A percentile compares a stretch with the other conserved stretches of the same genome.
These are phyloP conservation scores for Coprinopsis sp. DNA, from an alignment of 768 basidiomycete species.

Conservation along the genomic window DNA sequence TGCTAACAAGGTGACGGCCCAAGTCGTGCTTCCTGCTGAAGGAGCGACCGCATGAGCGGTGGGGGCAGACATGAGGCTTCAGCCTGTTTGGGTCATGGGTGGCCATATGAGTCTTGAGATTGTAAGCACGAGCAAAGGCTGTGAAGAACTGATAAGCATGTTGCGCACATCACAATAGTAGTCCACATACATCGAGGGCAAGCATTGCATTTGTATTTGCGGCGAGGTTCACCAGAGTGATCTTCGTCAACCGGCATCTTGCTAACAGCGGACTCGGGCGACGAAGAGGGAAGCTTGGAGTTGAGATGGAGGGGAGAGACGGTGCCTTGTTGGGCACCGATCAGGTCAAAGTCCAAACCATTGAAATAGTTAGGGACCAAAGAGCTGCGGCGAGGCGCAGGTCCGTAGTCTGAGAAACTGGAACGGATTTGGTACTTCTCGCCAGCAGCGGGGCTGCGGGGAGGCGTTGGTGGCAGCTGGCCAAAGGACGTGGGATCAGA, in stretches of 20 bases:
- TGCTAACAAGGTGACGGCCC: conserved; percentile 82
- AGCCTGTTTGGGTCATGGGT: conserved; percentile 90
- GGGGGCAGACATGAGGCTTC: conserved; percentile 87
- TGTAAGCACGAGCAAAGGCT: conserved; percentile 93
- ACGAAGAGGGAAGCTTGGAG: conserved; percentile 43
- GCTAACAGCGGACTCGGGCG: conserved; percentile 40
- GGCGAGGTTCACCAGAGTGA: conserved; percentile 60
- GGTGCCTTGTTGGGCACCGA: conserved; percentile 39
- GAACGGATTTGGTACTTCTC: conserved; percentile 38
- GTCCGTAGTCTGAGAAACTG: conserved; percentile 65
- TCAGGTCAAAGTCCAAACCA: conserved; percentile 44
- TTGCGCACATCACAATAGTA: conserved; percentile 4
- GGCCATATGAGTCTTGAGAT: conserved; percentile 91
- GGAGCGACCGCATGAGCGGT: conserved; percentile 79
- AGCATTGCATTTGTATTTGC: conserved; percentile 70
- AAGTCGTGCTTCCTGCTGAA: conserved; percentile 95
- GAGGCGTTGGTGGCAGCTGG: conserved; percentile 52
- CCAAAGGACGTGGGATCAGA: conserved; percentile 58
- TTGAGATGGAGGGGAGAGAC: conserved; percentile 57
- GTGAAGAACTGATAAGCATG: conserved; percentile 6
- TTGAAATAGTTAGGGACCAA: conserved; percentile 42
- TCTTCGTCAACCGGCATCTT: conserved; percentile 41
- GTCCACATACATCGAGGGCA: conserved; percentile 63
- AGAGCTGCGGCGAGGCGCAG: conserved; percentile 43
- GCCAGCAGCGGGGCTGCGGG: conserved; percentile 43